A percentile compares a stretch with the other conserved stretches of the same genome.
Conservation (phyloP, 192 early-diverging fungal species). For the Glomus cerebriforme region DNA sequence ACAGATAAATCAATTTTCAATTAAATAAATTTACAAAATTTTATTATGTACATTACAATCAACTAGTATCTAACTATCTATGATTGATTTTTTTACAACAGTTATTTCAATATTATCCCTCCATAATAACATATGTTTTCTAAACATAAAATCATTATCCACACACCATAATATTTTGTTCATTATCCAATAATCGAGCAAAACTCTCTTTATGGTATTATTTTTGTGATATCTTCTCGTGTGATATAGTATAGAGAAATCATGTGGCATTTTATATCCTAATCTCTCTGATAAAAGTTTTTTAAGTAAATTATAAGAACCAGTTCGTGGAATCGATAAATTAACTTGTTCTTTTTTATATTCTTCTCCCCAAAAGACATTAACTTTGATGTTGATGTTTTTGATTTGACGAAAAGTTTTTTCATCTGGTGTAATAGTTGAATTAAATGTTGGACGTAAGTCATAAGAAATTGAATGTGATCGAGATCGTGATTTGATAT, state of each 20-base stretch:
- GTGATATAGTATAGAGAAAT: background rate
- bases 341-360: background rate
- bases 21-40: no score
- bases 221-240: background rate
- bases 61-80: no score
- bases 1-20: no score
- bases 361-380: background rate
- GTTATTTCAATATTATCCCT: background rate
- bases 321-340: background rate
- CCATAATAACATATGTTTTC: background rate
- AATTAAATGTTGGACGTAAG: background rate
- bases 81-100: background rate
- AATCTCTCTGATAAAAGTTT: background rate
- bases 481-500: background rate
- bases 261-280: background rate
- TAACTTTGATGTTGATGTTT: background rate
- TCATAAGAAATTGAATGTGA: background rate
- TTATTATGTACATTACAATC: no score
- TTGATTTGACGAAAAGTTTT: background rate
- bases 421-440: background rate
- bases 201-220: background rate
- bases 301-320: background rate
- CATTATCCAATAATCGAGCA: background rate
- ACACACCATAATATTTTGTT: background rate
- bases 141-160: background rate